Percentiles rank a stretch among this genome's conserved stretches.
phyloP scores from a whole-genome alignment of 2,329 filamentous ascomycete species.

The Aspergillus sp. region DNA sequence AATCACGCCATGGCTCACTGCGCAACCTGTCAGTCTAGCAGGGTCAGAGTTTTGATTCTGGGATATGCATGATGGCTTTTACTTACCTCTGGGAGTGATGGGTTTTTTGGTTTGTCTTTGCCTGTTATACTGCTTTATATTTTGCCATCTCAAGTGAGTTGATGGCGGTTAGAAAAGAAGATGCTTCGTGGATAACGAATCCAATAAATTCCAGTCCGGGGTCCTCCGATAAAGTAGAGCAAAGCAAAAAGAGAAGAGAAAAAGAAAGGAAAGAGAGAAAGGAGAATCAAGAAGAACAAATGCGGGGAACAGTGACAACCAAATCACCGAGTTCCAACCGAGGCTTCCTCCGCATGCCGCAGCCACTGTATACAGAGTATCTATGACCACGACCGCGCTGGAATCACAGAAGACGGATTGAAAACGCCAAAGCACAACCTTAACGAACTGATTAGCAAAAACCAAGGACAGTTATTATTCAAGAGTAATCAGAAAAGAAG shows the following conservation, averaged over 20 bases:
- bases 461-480: too few relatives aligned
- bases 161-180: not conserved
- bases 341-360: too few relatives aligned
- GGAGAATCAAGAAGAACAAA: conserved; percentile 4
- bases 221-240: not conserved
- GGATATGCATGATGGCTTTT: not conserved
- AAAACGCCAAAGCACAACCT: too few relatives aligned
- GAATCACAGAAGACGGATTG: too few relatives aligned
- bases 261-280: conserved; percentile 4
- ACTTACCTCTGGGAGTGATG: not conserved
- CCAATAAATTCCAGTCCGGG: not conserved
- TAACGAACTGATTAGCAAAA: too few relatives aligned
- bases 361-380: too few relatives aligned
- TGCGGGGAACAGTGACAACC: conserved; percentile 4
- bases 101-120: not conserved
- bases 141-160: not conserved
- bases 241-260: conserved; percentile 1
- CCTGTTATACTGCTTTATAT: not conserved
- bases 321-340: not conserved
- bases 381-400: too few relatives aligned
- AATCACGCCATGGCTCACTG: not conserved
- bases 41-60: not conserved
- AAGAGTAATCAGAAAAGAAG: not conserved
- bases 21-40: not conserved
- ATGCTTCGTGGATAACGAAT: not conserved